phyloP scores from a whole-genome alignment of 345 rosid genomes.

The Kernera saxatilis region DNA sequence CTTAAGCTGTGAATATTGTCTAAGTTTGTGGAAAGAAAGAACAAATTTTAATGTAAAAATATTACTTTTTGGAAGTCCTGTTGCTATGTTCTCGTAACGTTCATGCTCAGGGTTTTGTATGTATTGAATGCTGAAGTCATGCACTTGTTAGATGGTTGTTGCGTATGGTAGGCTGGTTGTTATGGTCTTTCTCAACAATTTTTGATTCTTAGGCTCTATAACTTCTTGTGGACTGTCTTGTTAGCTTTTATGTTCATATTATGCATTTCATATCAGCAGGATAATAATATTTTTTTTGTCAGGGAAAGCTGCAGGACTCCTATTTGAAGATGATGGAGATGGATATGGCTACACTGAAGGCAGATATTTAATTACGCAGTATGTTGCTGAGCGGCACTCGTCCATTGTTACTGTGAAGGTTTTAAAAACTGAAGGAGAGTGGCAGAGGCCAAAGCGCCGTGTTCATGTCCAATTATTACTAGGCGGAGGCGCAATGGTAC shows the following conservation, averaged over 20 bases:
- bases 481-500: constrained; percentile 81
- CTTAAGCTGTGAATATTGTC: background rate
- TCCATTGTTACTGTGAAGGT: constrained; percentile 59
- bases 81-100: background rate
- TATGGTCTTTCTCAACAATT: background rate
- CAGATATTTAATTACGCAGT: constrained; percentile 55
- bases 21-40: background rate
- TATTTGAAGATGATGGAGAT: constrained; percentile 89
- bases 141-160: background rate
- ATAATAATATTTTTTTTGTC: constrained; percentile 8
- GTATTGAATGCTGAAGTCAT: background rate
- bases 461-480: constrained; percentile 60
- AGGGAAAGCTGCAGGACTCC: constrained; percentile 73
- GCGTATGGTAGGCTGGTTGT: background rate
- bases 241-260: constrained; percentile 1
- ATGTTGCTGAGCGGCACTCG: constrained; percentile 53
- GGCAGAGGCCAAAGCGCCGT: constrained; percentile 80
- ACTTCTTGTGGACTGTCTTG: background rate
- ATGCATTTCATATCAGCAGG: background rate
- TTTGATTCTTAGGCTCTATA: background rate
- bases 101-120: background rate
- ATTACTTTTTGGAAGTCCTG: background rate
- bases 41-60: background rate
- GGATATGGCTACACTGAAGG: constrained; percentile 73
- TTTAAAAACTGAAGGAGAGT: constrained; percentile 61